These are phyloP conservation scores for Erigeron philadelphicus DNA, from an alignment of 140 eudicot species.

Conservation along the genomic window DNA sequence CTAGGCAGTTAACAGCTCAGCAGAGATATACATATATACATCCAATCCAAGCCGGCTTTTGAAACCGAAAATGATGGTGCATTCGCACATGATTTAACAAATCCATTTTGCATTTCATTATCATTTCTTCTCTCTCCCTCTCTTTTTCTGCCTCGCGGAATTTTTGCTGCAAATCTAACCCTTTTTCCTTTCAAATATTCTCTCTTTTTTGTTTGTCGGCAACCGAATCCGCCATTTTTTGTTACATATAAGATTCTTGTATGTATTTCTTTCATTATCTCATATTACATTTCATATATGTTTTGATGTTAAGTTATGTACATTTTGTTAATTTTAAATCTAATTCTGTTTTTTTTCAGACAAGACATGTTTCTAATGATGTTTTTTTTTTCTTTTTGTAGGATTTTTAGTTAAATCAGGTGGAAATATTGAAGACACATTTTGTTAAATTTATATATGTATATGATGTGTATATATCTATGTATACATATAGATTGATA, in stretches of 20 bases:
- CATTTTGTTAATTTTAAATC: neutral
- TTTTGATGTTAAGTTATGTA: too few relatives aligned
- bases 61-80: constrained; percentile 26
- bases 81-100: constrained; percentile 25
- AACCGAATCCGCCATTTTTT: neutral
- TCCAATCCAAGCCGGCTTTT: constrained; percentile 29
- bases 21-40: neutral
- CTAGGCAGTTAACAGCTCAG: constrained; percentile 28
- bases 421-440: too few relatives aligned
- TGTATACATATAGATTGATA: too few relatives aligned
- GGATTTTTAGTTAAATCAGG: constrained; percentile 6
- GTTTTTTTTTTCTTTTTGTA: neutral
- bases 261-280: neutral
- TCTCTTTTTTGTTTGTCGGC: constrained; percentile 14
- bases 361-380: neutral
- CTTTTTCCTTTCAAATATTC: neutral
- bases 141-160: constrained; percentile 28
- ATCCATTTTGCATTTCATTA: constrained; percentile 31
- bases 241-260: neutral
- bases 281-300: neutral
- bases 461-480: too few relatives aligned
- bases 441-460: constrained; percentile 1
- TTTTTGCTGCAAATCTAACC: constrained; percentile 20
- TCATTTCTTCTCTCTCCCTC: neutral
- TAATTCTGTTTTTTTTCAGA: neutral